A percentile compares a stretch with the other conserved stretches of the same genome.
phyloP scores from a whole-genome alignment of 2,329 filamentous ascomycete species.

The Pseudocercospora pini-densiflorae region DNA sequence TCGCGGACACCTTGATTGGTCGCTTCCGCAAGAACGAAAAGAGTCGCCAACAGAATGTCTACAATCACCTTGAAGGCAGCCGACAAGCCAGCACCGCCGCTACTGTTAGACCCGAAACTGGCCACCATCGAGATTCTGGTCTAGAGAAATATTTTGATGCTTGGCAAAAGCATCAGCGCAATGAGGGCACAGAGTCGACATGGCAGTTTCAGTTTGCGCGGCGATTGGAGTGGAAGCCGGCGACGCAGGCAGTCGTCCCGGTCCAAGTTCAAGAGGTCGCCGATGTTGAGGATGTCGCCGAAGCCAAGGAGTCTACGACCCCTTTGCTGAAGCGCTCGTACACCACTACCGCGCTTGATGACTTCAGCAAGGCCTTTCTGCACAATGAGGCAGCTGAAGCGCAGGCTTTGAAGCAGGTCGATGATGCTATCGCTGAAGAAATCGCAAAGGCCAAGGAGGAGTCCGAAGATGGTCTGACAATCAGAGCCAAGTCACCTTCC shows the following conservation, averaged over 20 bases:
- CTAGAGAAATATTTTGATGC: slow-evolving; percentile 92
- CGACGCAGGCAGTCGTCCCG: slow-evolving; percentile 41
- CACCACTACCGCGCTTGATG: slow-evolving; percentile 62
- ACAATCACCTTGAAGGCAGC: slow-evolving; percentile 37
- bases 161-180: slow-evolving; percentile 76
- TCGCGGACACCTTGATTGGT: slow-evolving; percentile 55
- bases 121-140: slow-evolving; percentile 52
- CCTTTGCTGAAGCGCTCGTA: slow-evolving; percentile 53
- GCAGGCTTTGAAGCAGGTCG: slow-evolving; percentile 76
- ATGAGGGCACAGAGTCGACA: slow-evolving; percentile 68
- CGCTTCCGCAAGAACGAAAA: slow-evolving; percentile 51
- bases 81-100: slow-evolving; percentile 42
- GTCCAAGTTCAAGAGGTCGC: slow-evolving; percentile 44
- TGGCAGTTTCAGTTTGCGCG: slow-evolving; percentile 93
- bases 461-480: slow-evolving; percentile 40
- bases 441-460: slow-evolving; percentile 65
- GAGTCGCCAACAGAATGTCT: slow-evolving; percentile 36
- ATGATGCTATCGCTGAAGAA: slow-evolving; percentile 82
- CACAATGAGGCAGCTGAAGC: slow-evolving; percentile 52
- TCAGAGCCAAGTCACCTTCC: slow-evolving; percentile 29
- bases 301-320: slow-evolving; percentile 32
- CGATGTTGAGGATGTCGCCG: slow-evolving; percentile 45
- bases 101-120: slow-evolving; percentile 37
- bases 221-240: slow-evolving; percentile 83
- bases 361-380: slow-evolving; percentile 60